These are phyloP conservation scores for Vaccinium macrocarpon DNA, from an alignment of 148 eudicot genomes.

Conservation along the genomic window DNA sequence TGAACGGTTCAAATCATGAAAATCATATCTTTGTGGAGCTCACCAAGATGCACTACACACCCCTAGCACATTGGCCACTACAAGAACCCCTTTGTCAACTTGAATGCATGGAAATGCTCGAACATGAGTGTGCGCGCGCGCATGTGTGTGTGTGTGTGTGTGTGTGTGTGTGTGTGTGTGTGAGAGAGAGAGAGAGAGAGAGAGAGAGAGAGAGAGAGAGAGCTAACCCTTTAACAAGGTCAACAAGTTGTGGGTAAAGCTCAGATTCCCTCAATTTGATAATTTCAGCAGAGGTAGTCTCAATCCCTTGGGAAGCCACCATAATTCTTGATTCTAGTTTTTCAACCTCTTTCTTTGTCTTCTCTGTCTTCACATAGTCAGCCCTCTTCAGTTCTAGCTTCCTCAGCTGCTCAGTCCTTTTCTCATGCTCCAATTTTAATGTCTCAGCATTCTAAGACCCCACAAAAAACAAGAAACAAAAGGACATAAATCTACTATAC, in stretches of 20 bases:
- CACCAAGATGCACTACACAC: neutral
- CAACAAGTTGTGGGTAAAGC: slow-evolving; percentile 91
- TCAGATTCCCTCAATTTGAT: slow-evolving; percentile 79
- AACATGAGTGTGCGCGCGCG: too few relatives aligned
- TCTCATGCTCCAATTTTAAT: slow-evolving; percentile 79
- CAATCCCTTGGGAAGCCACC: slow-evolving; percentile 84
- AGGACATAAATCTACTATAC: neutral
- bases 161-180: neutral
- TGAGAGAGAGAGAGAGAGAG: neutral
- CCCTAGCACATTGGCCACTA: neutral
- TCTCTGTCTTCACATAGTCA: slow-evolving; percentile 79
- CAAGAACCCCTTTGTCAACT: neutral
- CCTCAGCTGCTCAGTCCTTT: slow-evolving; percentile 63
- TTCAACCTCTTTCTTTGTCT: slow-evolving; percentile 86
- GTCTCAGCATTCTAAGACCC: slow-evolving; percentile 67
- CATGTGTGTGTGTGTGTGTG: rapidly evolving
- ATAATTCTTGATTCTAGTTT: slow-evolving; percentile 70
- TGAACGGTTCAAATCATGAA: neutral
- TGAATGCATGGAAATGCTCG: neutral
- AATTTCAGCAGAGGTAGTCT: slow-evolving; percentile 80
- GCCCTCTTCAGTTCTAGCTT: slow-evolving; percentile 78
- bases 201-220: neutral
- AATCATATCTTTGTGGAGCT: neutral
- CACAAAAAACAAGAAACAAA: neutral
- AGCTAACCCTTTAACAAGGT: slow-evolving; percentile 79